phyloP scores from a whole-genome alignment of 139 green algal genomes.

The Parachlorella kessleri region DNA sequence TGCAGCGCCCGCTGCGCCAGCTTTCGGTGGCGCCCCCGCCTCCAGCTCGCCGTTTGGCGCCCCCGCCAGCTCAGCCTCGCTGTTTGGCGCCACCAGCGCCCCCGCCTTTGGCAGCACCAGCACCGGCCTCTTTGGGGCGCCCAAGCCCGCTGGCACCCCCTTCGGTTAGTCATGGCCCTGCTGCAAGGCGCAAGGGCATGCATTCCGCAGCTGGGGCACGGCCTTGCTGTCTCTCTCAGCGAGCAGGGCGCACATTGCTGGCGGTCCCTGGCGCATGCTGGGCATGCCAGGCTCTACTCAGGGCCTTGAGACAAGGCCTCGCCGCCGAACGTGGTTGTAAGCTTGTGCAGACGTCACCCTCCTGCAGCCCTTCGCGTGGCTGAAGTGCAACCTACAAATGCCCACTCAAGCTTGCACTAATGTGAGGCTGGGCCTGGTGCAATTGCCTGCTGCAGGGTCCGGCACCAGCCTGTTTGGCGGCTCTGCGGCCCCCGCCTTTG shows the following conservation, averaged over 20 bases:
- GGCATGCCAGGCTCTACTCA: too few relatives aligned
- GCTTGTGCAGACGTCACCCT: too few relatives aligned
- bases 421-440: conserved; percentile 12
- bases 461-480: not conserved
- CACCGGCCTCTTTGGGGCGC: conserved; percentile 26
- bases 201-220: too few relatives aligned
- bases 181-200: too few relatives aligned
- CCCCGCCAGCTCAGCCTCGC: not conserved
- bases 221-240: too few relatives aligned
- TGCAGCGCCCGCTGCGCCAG: not conserved
- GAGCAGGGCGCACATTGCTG: too few relatives aligned
- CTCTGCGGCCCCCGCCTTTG: conserved; percentile 8
- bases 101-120: conserved; percentile 38
- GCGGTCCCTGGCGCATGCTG: too few relatives aligned
- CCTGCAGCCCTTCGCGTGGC: too few relatives aligned
- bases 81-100: conserved; percentile 40
- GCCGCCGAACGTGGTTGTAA: too few relatives aligned
- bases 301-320: too few relatives aligned
- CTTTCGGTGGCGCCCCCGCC: conserved; percentile 38
- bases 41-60: conserved; percentile 46
- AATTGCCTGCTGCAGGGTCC: not conserved
- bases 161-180: conserved; percentile 17
- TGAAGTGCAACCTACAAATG: too few relatives aligned
- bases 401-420: too few relatives aligned
- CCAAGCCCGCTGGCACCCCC: not conserved